Conservation (phyloP, 129 eudicot species). For the Apium graveolens region DNA sequence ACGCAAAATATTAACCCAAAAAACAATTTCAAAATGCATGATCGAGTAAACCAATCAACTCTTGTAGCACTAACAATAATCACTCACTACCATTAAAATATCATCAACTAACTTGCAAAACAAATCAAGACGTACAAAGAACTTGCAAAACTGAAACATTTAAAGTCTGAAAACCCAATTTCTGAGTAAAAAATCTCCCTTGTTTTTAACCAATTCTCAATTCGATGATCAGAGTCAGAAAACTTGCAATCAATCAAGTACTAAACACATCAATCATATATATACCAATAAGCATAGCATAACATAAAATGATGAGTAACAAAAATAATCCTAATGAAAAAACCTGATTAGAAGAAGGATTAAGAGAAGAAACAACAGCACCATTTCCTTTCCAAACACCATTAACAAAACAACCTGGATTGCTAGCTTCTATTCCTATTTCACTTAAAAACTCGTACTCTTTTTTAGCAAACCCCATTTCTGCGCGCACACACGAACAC, state of each 20-base stretch:
- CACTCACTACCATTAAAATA: background rate
- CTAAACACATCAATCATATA: background rate
- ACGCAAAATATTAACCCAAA: background rate
- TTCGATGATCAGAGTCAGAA: background rate
- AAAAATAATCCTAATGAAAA: background rate
- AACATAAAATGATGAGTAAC: background rate
- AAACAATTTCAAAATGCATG: background rate
- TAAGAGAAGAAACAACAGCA: constrained; percentile 52
- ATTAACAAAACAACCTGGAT: constrained; percentile 60
- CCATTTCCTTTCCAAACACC: constrained; percentile 89
- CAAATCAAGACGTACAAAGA: too few species aligned
- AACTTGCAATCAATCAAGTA: background rate
- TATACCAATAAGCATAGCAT: background rate
- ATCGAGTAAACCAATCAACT: background rate
- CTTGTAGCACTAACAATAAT: too few species aligned
- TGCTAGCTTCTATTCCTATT: constrained; percentile 52
- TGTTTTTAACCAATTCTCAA: background rate
- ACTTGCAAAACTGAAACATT: background rate
- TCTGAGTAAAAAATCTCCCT: background rate
- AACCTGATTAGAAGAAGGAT: constrained; percentile 85
- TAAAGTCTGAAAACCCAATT: background rate
- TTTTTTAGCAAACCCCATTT: constrained; percentile 51
- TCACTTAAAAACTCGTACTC: constrained; percentile 80
- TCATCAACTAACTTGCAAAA: background rate
- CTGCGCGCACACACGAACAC: background rate